Evolutionary conservation across 148 eudicot species (phyloP).

Genomic region (Arbutus unedo): DNA sequence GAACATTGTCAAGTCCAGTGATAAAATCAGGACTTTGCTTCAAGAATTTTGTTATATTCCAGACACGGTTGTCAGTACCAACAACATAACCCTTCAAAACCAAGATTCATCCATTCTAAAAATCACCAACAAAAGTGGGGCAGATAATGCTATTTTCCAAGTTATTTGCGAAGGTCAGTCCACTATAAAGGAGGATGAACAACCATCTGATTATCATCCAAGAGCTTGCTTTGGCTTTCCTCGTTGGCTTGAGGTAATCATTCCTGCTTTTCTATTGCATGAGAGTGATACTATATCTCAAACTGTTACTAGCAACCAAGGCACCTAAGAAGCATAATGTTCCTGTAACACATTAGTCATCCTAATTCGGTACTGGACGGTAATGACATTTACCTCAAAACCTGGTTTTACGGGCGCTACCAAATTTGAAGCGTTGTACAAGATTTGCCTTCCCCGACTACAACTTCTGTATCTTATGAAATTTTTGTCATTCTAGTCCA

Average conservation of each 20-base stretch:
- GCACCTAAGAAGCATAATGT: not conserved
- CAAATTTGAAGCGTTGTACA: not conserved
- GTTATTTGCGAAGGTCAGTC: constrained; percentile 70
- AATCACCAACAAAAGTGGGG: constrained; percentile 59
- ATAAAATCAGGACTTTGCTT: constrained; percentile 43
- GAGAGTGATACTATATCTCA: not conserved
- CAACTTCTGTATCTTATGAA: not conserved
- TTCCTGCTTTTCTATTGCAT: constrained; percentile 2
- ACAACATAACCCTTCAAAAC: constrained; percentile 58
- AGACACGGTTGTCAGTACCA: constrained; percentile 51
- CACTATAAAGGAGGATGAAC: constrained; percentile 42
- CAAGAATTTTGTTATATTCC: constrained; percentile 57
- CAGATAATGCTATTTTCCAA: constrained; percentile 47
- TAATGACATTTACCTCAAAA: not conserved
- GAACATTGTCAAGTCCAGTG: constrained; percentile 47
- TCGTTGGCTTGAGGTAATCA: constrained; percentile 86
- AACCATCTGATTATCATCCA: constrained; percentile 45
- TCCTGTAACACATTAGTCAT: not conserved
- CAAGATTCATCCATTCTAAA: constrained; percentile 51
- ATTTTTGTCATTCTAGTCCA: too few species aligned
- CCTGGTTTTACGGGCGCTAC: not conserved
- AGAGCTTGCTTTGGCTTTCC: constrained; percentile 86
- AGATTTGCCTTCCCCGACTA: not conserved
- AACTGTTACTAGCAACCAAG: not conserved
- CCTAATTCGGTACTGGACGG: not conserved